Conservation (phyloP, 331 rosid species). For the Malus hybrid region DNA sequence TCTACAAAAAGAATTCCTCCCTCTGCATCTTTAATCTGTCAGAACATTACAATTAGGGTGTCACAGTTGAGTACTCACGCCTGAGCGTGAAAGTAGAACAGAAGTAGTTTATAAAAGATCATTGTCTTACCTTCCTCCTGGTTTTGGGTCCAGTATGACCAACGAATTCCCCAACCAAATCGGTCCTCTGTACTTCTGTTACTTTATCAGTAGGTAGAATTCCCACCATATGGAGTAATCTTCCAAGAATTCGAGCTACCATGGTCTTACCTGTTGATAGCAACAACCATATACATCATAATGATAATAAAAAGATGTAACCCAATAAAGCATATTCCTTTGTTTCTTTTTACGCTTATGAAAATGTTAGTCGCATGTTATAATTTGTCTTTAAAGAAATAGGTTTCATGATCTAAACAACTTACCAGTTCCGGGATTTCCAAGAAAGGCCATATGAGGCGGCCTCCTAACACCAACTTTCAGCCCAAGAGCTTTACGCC, state of each 20-base stretch:
- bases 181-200: constrained; percentile 93
- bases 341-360: too few species aligned
- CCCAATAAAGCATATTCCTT: too few species aligned
- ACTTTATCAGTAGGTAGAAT: constrained; percentile 84
- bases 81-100: neutral
- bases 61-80: neutral
- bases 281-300: neutral
- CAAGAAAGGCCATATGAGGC: constrained; percentile 98
- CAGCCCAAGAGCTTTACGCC: constrained; percentile 86
- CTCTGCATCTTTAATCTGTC: constrained; percentile 81
- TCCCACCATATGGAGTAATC: constrained; percentile 87
- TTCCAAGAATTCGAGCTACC: constrained; percentile 93
- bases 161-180: constrained; percentile 92
- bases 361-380: too few species aligned
- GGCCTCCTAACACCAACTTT: constrained; percentile 80
- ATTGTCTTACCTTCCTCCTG: constrained; percentile 58
- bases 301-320: neutral
- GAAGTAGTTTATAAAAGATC: neutral
- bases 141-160: constrained; percentile 99
- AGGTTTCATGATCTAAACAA: neutral
- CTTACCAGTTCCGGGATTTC: constrained; percentile 95
- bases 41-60: constrained; percentile 1
- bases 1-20: constrained; percentile 95
- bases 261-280: constrained; percentile 76
- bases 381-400: neutral